Conservation (phyloP, 108 stramenopile species). For the Skeletonema menzelii region DNA sequence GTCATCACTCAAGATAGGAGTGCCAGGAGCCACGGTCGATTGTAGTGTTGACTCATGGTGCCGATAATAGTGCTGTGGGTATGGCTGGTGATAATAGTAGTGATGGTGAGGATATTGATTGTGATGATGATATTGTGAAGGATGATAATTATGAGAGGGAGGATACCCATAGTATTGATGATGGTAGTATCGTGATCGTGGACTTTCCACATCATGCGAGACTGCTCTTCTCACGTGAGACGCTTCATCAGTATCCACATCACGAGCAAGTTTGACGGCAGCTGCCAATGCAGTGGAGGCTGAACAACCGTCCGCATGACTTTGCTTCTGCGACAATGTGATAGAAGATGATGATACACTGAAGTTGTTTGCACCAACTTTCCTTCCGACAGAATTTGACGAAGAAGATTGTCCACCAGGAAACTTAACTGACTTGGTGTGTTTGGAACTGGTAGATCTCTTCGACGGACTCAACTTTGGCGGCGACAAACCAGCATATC, state of each 20-base stretch:
- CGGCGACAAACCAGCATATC: conserved; percentile 31
- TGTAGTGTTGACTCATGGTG: not conserved
- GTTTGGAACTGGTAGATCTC: not conserved
- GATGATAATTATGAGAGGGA: not conserved
- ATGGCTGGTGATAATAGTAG: not conserved
- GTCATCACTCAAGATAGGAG: conserved; percentile 7
- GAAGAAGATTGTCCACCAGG: not conserved
- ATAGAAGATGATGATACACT: not conserved
- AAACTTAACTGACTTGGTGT: not conserved
- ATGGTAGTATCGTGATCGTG: not conserved
- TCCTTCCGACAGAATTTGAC: not conserved
- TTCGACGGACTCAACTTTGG: conserved; percentile 31
- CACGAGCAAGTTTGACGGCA: not conserved
- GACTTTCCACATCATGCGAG: conserved; percentile 13
- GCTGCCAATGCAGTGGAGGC: not conserved
- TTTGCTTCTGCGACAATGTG: not conserved
- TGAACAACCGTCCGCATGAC: not conserved
- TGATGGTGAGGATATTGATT: not conserved
- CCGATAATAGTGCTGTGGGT: not conserved
- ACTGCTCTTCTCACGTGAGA: conserved; percentile 2
- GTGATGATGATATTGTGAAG: not conserved
- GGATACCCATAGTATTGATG: not conserved
- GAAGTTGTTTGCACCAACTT: not conserved
- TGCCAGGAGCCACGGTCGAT: not conserved
- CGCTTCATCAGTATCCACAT: not conserved